phyloP scores from a whole-genome alignment of 129 eudicot species.

The Oenanthe sinensis region DNA sequence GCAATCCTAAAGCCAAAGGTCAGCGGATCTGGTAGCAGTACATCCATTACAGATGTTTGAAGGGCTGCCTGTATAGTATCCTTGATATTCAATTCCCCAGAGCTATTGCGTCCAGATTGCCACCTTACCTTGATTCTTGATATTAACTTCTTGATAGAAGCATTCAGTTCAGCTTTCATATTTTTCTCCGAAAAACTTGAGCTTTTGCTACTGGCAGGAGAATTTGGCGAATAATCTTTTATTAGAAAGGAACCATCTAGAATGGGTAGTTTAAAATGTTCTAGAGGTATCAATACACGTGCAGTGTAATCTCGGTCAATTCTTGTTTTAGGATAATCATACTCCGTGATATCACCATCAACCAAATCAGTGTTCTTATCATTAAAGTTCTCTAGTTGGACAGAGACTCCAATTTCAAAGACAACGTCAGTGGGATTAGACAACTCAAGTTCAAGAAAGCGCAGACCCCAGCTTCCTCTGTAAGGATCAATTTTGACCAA shows the following conservation, averaged over 20 bases:
- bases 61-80: slow-evolving; percentile 93
- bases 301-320: slow-evolving; percentile 92
- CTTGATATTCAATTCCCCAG: slow-evolving; percentile 86
- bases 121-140: slow-evolving; percentile 89
- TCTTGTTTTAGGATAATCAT: slow-evolving; percentile 72
- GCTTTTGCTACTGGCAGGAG: slow-evolving; percentile 30
- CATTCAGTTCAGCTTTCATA: slow-evolving; percentile 74
- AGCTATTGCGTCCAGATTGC: slow-evolving; percentile 94
- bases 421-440: slow-evolving; percentile 92
- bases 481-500: slow-evolving; percentile 85
- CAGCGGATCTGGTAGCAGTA: slow-evolving; percentile 86
- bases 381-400: slow-evolving; percentile 48
- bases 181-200: slow-evolving; percentile 61
- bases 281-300: slow-evolving; percentile 82
- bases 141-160: slow-evolving; percentile 72
- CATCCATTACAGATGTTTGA: slow-evolving; percentile 92
- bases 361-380: slow-evolving; percentile 18
- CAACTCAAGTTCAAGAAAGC: slow-evolving; percentile 89
- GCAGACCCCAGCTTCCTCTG: slow-evolving; percentile 97
- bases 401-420: slow-evolving; percentile 80
- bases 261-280: slow-evolving; percentile 84
- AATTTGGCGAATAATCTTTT: slow-evolving; percentile 34
- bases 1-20: slow-evolving; percentile 83
- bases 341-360: slow-evolving; percentile 33
- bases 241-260: slow-evolving; percentile 73